Base-by-base conservation (phyloP, 495 filamentous ascomycete genomes). In the Xylaria grammica region DNA sequence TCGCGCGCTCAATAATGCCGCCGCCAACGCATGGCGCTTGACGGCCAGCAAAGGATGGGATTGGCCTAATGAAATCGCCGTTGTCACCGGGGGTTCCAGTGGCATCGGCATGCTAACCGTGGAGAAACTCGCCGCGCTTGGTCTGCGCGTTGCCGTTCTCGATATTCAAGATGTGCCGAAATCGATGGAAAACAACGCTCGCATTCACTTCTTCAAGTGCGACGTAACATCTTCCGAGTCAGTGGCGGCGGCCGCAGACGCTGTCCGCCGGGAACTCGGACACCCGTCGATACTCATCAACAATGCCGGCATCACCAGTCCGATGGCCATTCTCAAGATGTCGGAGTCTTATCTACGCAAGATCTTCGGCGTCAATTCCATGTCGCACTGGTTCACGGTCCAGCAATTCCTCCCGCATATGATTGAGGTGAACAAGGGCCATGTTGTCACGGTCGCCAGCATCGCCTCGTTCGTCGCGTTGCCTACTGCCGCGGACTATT, bases 321-420 rank as follows among this genome's bases (percentile, higher is more conserved):
- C 79, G 17, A 73, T 75, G 17, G 72, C 75, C 4, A 83, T 88
- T 45, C 77, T 88, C 5, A 74, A 82, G 0, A 75, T 79, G 36
- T 60, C 81, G 8, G 79, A 83, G 64, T 69, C 72, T 26, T 66
- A 77, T 22, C 80, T 89, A 36, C 71, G 78, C 7, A 77, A 76
- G 34, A 81, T 83, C 49, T 87, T 86, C 66, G 81, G 82, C 65
- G 82, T 88, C 50, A 89, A 89, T 73, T 78, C 83, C n/a, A 69
- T 89, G 51, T 78, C 81, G 34, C 85, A 88, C 68, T 88, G 82
- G 77, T 76, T 80, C 42, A 83, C 79, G 48, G 77, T 87, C 82
- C 80, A 86, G 65, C 83, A 86, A 64, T 89, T 89, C 71, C 71
- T 89, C 48, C 86, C 87, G 0, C 79, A 73, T 53, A 89, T 89